Base-by-base conservation (phyloP, 1,284 basidiomycete species). In the Bjerkandera adusta region DNA sequence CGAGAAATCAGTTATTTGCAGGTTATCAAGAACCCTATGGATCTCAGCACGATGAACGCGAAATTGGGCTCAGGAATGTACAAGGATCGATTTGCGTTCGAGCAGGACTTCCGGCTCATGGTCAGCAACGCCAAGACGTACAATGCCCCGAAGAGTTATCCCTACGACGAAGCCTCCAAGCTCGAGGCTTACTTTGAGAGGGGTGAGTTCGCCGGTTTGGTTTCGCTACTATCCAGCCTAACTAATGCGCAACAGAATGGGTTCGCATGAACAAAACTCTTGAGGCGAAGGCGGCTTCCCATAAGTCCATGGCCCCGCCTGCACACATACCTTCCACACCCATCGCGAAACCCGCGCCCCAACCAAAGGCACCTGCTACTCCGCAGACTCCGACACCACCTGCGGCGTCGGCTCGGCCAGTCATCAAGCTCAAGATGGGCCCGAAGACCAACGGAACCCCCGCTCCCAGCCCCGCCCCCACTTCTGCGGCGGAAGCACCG, bases 1-100 rank as follows among this genome's bases (percentile, higher is more conserved):
- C 36, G 21, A 47, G 24, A 25, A 26, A 16, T 32, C 7, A 93
- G 91, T 55, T 98, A 98, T 66, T 92, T 93, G 58, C 83, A 89
- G 43, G 70, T 96, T 48, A 89, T 99, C 68, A 89, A 90, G 64
- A 75, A 87, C 12, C 96, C 97, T 0, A 98, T 99, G 92, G 96
- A 99, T 64, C 73, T 99, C 11, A 85, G 84, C 40, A 95, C 93
- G 0, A 90, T 97, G 71, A 74, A 76, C 16, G 89, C 89, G 45
- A 98, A 97, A 67, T 71, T 99, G 20, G 85, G 92, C 58, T 82
- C 79, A 50, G 93, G 93, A 0, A 80, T 94, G 43, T 99, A 98
- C 70, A 78, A 82, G 51, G 81, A 90, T 58, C 84, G 94, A 18
- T 83, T 86, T 60, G 86, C 77, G 16, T 96, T 98, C 63, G 85